Conservation (phyloP, 2,329 filamentous ascomycete species). For the Alternaria burnsii region DNA sequence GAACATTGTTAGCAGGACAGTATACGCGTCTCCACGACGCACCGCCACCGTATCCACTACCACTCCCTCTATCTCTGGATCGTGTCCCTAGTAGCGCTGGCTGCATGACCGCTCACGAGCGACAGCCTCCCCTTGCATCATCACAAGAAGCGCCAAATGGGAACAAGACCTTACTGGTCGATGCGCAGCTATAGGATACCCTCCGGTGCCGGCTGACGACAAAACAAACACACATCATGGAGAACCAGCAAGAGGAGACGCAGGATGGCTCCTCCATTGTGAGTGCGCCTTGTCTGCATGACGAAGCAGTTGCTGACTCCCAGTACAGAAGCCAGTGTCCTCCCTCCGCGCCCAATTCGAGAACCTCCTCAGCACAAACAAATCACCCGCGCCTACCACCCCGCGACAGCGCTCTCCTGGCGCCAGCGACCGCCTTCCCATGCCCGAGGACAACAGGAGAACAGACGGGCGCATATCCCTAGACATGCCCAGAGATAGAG, state of each 20-base stretch:
- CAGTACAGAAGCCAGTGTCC: conserved; percentile 76
- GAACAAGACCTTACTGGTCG: conserved; percentile 35
- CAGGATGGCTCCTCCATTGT: conserved; percentile 81
- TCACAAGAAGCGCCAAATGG: conserved; percentile 42
- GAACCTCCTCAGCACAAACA: conserved; percentile 67
- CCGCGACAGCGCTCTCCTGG: conserved; percentile 47
- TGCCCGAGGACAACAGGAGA: conserved; percentile 41
- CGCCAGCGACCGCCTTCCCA: conserved; percentile 38
- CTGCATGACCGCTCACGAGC: conserved; percentile 31
- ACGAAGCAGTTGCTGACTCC: conserved; percentile 22
- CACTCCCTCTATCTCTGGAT: conserved; percentile 10
- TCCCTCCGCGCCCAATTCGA: conserved; percentile 84
- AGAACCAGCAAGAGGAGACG: conserved; percentile 59
- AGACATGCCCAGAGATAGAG: conserved; percentile 51
- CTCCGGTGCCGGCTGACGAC: conserved; percentile 47
- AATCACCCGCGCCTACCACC: conserved; percentile 30
- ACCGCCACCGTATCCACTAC: conserved; percentile 1
- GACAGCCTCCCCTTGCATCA: conserved; percentile 20
- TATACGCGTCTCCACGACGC: conserved; percentile 29
- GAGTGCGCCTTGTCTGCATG: conserved; percentile 42
- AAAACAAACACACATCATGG: conserved; percentile 43
- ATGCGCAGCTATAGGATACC: conserved; percentile 45
- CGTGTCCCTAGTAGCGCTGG: conserved; percentile 9
- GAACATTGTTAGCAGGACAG: conserved; percentile 41
- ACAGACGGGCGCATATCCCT: conserved; percentile 51